Conservation (phyloP, 129 eudicot species). For the Apium graveolens region DNA sequence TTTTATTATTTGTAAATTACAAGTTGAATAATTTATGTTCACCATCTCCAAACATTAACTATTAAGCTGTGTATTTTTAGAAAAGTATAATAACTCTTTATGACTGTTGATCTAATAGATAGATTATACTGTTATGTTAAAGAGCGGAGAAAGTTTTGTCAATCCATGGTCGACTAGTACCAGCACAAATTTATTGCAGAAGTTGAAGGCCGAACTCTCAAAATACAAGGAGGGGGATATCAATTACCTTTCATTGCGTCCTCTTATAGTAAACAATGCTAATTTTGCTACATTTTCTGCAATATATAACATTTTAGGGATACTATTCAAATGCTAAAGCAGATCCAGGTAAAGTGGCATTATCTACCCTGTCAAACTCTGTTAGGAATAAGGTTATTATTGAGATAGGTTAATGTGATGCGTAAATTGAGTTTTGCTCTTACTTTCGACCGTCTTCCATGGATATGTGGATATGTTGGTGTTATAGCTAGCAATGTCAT, state of each 20-base stretch:
- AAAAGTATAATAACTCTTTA: too few species aligned
- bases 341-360: conserved; percentile 59
- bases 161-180: too few species aligned
- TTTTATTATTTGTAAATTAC: neutral
- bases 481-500: neutral
- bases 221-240: too few species aligned
- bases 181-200: too few species aligned
- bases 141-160: conserved; percentile 18
- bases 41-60: neutral
- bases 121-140: conserved; percentile 19
- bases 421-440: neutral
- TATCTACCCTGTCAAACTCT: conserved; percentile 59
- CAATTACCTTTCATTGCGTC: too few species aligned
- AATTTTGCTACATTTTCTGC: neutral
- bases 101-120: conserved; percentile 24
- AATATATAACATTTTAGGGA: conserved; percentile 41
- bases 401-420: conserved; percentile 56
- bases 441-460: neutral
- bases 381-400: conserved; percentile 66
- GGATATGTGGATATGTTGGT: neutral
- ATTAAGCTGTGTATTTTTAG: neutral
- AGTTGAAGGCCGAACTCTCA: too few species aligned
- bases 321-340: conserved; percentile 50
- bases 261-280: too few species aligned
- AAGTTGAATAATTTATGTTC: neutral